phyloP scores from a whole-genome alignment of 2,329 filamentous ascomycete species.

The Pseudogymnoascus verrucosus region DNA sequence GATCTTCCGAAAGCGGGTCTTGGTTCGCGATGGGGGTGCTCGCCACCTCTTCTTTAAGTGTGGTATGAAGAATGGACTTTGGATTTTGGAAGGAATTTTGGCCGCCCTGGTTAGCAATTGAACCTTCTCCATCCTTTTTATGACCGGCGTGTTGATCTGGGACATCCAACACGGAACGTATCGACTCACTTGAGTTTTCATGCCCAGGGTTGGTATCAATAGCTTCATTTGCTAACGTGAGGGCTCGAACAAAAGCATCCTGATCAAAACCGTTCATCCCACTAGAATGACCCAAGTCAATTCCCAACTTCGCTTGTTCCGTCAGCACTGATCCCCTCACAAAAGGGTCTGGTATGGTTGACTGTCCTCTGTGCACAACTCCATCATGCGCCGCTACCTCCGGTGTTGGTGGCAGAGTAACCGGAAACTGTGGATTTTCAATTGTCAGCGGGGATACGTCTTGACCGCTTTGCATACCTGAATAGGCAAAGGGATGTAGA shows the following conservation, averaged over 20 bases:
- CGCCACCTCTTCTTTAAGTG: neutral
- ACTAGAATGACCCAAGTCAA: neutral
- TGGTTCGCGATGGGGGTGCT: neutral
- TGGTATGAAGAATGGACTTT: neutral
- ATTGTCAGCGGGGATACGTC: neutral
- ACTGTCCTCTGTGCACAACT: neutral
- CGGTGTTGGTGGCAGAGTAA: neutral
- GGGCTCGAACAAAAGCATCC: neutral
- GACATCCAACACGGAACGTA: no score
- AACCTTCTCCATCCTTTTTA: neutral
- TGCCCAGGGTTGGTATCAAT: neutral
- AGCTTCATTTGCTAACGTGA: neutral
- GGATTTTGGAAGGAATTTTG: neutral
- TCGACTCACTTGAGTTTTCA: neutral
- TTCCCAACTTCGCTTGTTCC: neutral
- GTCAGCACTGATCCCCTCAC: neutral
- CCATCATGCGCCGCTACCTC: neutral
- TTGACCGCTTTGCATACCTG: neutral
- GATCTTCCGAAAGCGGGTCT: neutral
- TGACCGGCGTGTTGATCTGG: neutral
- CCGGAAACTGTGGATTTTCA: neutral
- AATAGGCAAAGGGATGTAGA: neutral
- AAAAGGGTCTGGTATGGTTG: neutral
- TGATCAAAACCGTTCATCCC: neutral
- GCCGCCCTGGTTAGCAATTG: neutral